Percentiles rank a stretch among this genome's conserved stretches.
These are phyloP conservation scores for Phaeosphaeria sp. DNA, from an alignment of 2,329 filamentous ascomycete genomes.

Conservation along the genomic window DNA sequence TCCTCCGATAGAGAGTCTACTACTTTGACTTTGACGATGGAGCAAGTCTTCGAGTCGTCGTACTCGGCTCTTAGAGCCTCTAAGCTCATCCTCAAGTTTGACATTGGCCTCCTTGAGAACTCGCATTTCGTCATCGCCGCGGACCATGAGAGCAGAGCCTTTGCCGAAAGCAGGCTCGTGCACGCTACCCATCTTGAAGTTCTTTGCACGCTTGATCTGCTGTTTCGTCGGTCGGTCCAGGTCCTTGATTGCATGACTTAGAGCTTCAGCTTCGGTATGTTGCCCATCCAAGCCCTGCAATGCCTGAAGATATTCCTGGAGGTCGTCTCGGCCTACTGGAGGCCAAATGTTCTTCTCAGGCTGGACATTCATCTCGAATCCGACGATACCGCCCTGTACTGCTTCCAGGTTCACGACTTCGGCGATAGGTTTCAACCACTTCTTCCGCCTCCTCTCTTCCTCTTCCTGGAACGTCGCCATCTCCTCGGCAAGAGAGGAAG, in stretches of 20 bases:
- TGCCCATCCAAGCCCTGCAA: slow-evolving; percentile 72
- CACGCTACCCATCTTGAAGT: slow-evolving; percentile 95
- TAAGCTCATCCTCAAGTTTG: slow-evolving; percentile 68
- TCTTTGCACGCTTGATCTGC: slow-evolving; percentile 84
- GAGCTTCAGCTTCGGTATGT: slow-evolving; percentile 70
- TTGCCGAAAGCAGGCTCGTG: slow-evolving; percentile 89
- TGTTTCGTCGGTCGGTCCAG: slow-evolving; percentile 83
- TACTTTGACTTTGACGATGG: slow-evolving; percentile 75
- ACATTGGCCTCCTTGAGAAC: slow-evolving; percentile 59
- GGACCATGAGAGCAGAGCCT: slow-evolving; percentile 77
- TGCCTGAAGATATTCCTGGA: slow-evolving; percentile 74
- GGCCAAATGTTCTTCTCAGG: slow-evolving; percentile 86
- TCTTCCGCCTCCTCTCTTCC: slow-evolving; percentile 84
- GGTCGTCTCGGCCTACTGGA: slow-evolving; percentile 73
- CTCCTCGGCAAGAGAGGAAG: slow-evolving; percentile 86
- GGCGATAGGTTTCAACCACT: slow-evolving; percentile 87
- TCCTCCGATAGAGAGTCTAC: slow-evolving; percentile 60
- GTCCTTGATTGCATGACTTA: slow-evolving; percentile 78
- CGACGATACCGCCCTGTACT: slow-evolving; percentile 72
- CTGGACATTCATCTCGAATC: slow-evolving; percentile 84
- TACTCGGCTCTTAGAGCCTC: slow-evolving; percentile 90
- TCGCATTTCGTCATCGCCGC: slow-evolving; percentile 83
- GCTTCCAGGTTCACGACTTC: slow-evolving; percentile 72
- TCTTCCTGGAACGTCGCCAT: slow-evolving; percentile 93
- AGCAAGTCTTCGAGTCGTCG: slow-evolving; percentile 90